Base-by-base conservation (phyloP, 73 alveolate genomes). In the Stentor coeruleus region DNA sequence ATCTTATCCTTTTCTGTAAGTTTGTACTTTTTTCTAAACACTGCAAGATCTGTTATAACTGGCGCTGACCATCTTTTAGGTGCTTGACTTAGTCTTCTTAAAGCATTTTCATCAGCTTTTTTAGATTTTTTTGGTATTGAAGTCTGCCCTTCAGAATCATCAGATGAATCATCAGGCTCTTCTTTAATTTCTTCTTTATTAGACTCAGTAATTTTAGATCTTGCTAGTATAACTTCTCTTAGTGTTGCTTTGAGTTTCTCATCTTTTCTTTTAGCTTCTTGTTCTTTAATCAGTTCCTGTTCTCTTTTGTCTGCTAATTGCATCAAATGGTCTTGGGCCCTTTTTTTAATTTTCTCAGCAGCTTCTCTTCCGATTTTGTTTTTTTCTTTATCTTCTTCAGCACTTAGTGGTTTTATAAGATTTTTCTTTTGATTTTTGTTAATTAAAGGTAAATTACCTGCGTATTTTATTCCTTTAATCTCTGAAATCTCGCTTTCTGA, bases 21-120 rank as follows among this genome's bases (percentile, higher is more conserved):
- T 37, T 88, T 87, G 42, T 87, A 85, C 58, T 87, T 87, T 40
- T 87, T 87, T 58, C 85, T 83, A 85, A 88, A 87, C 28, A 20
- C 35, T 38, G 88, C 76, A 30, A 87, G 80, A 42, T 87, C 93
- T 31, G 91, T 85, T 0, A 87, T 84, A 58, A 80, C 74, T 20
- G 87, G 87, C 39, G 59, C 72, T 37, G 38, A 30, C 83, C 72
- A 37, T 31, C 72, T 20, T 38, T 75, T 75, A 14, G 72, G 83
- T 14, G 58, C 84, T 35, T 75, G 59, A 66, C 15, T 35, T 26
- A 40, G 59, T 2, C 72, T 40, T 39, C 39, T 15, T 15, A 75
- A 35, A 30, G 37, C 37, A 11, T 20, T 26, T 33, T 66, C 79
- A 2, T 66, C 79, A 26, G 79, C n/a, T 33, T 66, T 66, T 66